Conservation (phyloP, 2,329 filamentous ascomycete species). For the Fusarium succisae region DNA sequence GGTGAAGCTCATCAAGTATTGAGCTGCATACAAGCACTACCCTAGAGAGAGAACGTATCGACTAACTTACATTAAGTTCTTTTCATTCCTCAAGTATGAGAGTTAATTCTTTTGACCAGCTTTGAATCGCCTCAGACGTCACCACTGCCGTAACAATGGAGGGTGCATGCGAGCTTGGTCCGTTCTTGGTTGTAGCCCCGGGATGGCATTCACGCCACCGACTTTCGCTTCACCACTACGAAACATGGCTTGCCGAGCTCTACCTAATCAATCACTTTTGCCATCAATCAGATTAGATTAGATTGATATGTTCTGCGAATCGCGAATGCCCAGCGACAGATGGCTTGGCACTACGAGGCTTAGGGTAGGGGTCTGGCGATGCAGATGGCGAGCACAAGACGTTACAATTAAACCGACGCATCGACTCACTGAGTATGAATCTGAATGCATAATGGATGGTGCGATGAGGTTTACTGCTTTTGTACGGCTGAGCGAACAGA, state of each 20-base stretch:
- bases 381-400: not conserved
- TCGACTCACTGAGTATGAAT: not conserved
- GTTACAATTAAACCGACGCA: not conserved
- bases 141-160: not conserved
- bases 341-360: not conserved
- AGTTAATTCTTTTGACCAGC: too few species aligned
- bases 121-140: not conserved
- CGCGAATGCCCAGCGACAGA: not conserved
- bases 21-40: not conserved
- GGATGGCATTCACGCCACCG: not conserved
- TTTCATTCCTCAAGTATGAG: not conserved
- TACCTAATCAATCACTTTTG: not conserved
- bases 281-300: slow-evolving; percentile 25
- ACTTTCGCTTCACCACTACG: not conserved
- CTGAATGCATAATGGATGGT: too few species aligned
- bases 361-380: not conserved
- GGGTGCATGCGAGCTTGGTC: not conserved
- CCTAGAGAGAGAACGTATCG: not conserved
- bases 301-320: not conserved
- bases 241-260: not conserved
- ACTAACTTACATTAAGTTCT: too few species aligned
- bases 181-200: not conserved
- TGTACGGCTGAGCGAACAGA: not conserved
- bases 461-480: too few species aligned
- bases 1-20: not conserved